Base-by-base conservation (phyloP, 1,139 yeast species). In the Yamadazyma mexicana region DNA sequence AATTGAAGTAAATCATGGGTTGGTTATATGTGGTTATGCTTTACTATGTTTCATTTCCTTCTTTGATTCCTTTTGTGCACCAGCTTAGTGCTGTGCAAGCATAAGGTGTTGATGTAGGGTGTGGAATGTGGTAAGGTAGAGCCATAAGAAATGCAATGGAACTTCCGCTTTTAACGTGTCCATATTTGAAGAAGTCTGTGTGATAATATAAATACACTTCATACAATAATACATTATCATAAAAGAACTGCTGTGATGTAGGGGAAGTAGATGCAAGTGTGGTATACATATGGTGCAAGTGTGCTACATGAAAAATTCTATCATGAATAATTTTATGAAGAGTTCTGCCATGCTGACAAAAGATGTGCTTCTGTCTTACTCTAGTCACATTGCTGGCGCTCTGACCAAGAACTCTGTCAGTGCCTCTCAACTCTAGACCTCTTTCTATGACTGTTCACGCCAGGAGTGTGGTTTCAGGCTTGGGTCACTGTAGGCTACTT, bases 1-100 rank as follows among this genome's bases (percentile, higher is more conserved):
- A 92, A 89, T 86, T 89, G 76, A 91, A 91, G 83, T 91, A 80
- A 77, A 71, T 76, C 67, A 67, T 73, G 17, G 12, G 46, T 33
- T 34, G 38, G 36, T 37, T 34, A 29, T 29, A 15, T 16, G n/a
- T 17, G 31, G 22, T 29, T 11, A 6, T 25, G n/a, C 10, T 11
- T 25, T 12, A n/a, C 10, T n/a, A 25, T 11, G 10, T 25, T 11
- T 25, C 15, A 25, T 11, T 12, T 29, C 12, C 22, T 29, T 29
- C 17, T 11, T 16, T 4, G 10, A 10, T 29, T 17, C 17, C 12
- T 24, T 26, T 26, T 12, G 15, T 11, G 15, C n/a, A 26, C 5
- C 4, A 3, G n/a, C 9, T 26, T n/a, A 15, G 16, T 12, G 11
- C 12, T 26, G 16, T 26, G 29, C 16, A 12, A 4, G 16, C 6